Conservation (phyloP, 805 yeast species). For the Wickerhamomyces queroliae region DNA sequence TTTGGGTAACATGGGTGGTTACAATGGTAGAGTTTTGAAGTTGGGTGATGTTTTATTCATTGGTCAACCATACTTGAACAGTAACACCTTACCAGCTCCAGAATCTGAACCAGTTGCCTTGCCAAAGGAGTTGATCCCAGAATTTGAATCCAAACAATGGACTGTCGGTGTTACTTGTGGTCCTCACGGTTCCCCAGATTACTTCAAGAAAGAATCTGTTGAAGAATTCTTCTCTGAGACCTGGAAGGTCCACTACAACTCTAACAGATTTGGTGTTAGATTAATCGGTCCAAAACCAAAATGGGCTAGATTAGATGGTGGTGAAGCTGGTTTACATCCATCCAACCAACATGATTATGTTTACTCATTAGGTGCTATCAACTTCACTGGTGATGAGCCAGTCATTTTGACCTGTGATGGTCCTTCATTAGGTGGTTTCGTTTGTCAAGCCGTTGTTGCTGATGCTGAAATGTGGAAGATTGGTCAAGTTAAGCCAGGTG, state of each 20-base stretch:
- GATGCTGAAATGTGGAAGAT: slow-evolving; percentile 98
- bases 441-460: slow-evolving; percentile 92
- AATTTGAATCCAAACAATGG: slow-evolving; percentile 45
- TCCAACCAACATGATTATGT: slow-evolving; percentile 98
- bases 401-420: slow-evolving; percentile 97
- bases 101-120: slow-evolving; percentile 53
- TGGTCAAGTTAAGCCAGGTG: slow-evolving; percentile 97
- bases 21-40: slow-evolving; percentile 87
- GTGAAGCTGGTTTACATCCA: slow-evolving; percentile 97
- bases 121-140: slow-evolving; percentile 39
- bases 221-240: slow-evolving; percentile 65
- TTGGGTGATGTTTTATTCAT: slow-evolving; percentile 88
- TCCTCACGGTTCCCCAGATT: slow-evolving; percentile 97
- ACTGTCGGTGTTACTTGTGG: slow-evolving; percentile 91
- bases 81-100: slow-evolving; percentile 71
- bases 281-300: slow-evolving; percentile 92
- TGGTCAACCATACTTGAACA: slow-evolving; percentile 67
- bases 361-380: slow-evolving; percentile 92
- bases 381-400: slow-evolving; percentile 98
- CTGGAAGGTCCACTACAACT: slow-evolving; percentile 97
- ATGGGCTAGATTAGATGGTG: slow-evolving; percentile 97
- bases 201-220: slow-evolving; percentile 73
- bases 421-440: slow-evolving; percentile 96
- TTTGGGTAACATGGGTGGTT: slow-evolving; percentile 87
- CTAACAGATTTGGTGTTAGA: slow-evolving; percentile 95